Conservation (phyloP, 495 filamentous ascomycete species). For the Xylaria flabelliformis region DNA sequence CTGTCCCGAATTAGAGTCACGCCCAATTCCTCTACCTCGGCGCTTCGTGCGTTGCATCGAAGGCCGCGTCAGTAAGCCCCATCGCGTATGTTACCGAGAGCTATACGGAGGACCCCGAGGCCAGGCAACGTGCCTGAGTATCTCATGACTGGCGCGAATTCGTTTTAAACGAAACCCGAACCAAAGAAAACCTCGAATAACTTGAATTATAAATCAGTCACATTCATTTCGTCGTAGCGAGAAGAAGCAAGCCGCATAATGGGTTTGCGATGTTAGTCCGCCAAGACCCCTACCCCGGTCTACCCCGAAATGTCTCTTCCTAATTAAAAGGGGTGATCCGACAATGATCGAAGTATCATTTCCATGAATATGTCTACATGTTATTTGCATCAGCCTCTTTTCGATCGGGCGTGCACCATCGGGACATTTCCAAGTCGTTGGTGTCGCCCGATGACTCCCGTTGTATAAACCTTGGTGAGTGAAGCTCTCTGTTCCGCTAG, state of each 20-base stretch:
- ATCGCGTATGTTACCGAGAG: not conserved
- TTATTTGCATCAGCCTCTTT: not conserved
- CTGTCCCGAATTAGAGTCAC: not conserved
- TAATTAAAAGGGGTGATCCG: not conserved
- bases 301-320: too few relatives aligned
- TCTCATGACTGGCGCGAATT: not conserved
- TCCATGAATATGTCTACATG: not conserved
- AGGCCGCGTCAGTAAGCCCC: not conserved
- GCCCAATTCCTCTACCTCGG: not conserved
- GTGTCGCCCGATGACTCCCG: too few relatives aligned
- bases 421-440: not conserved
- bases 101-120: not conserved
- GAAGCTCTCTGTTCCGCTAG: not conserved
- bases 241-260: not conserved
- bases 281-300: too few relatives aligned
- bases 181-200: not conserved
- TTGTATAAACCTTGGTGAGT: too few relatives aligned
- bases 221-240: not conserved
- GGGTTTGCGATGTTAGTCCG: not conserved
- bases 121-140: not conserved
- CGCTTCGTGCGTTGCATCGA: conserved; percentile 3
- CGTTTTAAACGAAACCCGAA: not conserved
- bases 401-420: not conserved
- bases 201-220: not conserved
- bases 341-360: not conserved